These are phyloP conservation scores for Lagenidium sp. DNA, from an alignment of 352 stramenopile genomes.

Conservation along the genomic window DNA sequence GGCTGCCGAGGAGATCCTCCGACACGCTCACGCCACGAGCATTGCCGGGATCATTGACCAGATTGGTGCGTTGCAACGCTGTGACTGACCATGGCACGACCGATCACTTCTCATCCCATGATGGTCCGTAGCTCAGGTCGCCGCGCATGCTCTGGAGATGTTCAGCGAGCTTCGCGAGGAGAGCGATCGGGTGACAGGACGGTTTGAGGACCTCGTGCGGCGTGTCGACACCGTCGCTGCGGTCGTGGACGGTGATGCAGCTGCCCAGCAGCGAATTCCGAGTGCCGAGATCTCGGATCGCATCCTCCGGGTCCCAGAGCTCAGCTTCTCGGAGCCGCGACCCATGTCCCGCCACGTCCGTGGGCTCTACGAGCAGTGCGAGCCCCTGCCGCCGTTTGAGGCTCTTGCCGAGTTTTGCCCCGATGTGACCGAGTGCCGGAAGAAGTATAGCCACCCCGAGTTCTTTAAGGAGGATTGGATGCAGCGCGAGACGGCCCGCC, in stretches of 20 bases:
- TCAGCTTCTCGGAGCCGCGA: constrained; percentile 1
- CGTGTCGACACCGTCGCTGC: constrained; percentile 22
- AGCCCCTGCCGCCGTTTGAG: constrained; percentile 31
- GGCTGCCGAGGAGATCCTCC: constrained; percentile 29
- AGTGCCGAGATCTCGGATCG: constrained; percentile 14
- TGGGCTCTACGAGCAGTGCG: constrained; percentile 24
- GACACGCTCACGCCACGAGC: constrained; percentile 28
- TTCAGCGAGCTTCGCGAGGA: constrained; percentile 27
- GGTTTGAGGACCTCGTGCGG: constrained; percentile 17
- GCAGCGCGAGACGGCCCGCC: constrained; percentile 22
- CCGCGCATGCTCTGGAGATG: constrained; percentile 39
- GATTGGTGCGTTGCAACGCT: constrained; percentile 46
- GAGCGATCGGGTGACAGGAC: constrained; percentile 12
- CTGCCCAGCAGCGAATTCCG: constrained; percentile 8
- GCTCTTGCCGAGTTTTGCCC: constrained; percentile 20
- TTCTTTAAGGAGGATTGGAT: constrained; percentile 61
- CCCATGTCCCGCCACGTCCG: not conserved
- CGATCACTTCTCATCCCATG: not conserved
- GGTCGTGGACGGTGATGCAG: constrained; percentile 16
- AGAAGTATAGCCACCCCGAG: constrained; percentile 49
- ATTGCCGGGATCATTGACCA: constrained; percentile 39
- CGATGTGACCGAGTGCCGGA: constrained; percentile 16
- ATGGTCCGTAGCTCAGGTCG: constrained; percentile 24
- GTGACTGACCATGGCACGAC: not conserved
- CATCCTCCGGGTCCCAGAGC: constrained; percentile 12